Percentiles rank a stretch among this genome's conserved stretches.
Evolutionary conservation across 192 early-diverging fungal species (phyloP).

Genomic region (Coemansia sp.): DNA sequence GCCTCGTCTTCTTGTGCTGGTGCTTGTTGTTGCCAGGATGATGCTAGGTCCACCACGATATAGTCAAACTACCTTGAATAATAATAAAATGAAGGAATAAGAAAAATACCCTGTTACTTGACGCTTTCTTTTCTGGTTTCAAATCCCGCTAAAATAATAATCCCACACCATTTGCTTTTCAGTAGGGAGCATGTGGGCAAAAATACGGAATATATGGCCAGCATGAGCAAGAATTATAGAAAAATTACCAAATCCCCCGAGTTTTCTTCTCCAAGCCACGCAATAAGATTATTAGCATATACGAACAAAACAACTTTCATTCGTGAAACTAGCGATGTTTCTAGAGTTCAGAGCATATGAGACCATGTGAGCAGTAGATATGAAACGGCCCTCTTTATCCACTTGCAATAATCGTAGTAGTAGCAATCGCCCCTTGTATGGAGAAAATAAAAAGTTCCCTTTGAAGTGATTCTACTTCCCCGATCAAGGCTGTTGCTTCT

Average conservation of each 20-base stretch:
- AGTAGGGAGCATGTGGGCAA: not conserved
- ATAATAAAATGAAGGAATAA: not conserved
- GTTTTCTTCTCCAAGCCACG: not conserved
- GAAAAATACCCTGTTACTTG: not conserved
- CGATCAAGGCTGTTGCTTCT: not conserved
- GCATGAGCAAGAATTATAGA: not conserved
- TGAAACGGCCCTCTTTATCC: not conserved
- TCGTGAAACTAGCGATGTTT: not conserved
- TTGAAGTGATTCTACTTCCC: not conserved
- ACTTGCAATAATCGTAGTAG: not conserved
- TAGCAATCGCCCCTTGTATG: not conserved
- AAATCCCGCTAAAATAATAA: too few species aligned
- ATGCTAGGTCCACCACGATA: constrained; percentile 18
- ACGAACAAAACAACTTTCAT: not conserved
- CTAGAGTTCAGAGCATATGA: not conserved
- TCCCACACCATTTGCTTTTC: not conserved
- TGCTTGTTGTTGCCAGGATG: constrained; percentile 11
- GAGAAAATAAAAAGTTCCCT: not conserved
- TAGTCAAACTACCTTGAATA: constrained; percentile 21
- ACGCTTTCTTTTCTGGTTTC: not conserved
- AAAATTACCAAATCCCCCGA: not conserved
- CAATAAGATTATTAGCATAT: too few species aligned
- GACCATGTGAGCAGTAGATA: constrained; percentile 1
- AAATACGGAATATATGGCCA: not conserved
- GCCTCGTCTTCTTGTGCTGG: not conserved